Evolutionary conservation across 2,329 filamentous ascomycete species (phyloP), one percentile per base, ranked within the genome.

Genomic region (Colletotrichum sidae): DNA sequence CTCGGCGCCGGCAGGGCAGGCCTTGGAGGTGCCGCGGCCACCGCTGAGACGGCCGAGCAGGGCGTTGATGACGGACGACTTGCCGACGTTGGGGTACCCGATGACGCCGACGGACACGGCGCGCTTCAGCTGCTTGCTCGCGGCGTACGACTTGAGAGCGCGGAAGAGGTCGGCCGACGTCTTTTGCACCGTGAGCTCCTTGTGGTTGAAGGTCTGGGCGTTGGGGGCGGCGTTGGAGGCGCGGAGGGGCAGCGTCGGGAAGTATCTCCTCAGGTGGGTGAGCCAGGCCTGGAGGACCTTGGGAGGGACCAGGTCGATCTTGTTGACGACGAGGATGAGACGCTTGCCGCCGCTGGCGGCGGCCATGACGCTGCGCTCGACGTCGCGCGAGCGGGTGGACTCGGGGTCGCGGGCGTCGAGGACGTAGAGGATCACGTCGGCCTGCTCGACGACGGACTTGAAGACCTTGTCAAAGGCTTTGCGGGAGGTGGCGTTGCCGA

Each of bases 11-110:
- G 92, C 92, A 1, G 94, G 94, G 77, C 94, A 97, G 47, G 93
- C 92, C 67, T 75, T 79, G 41, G 85, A 84, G 70, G 86, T 81
- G 42, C 87, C 87, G 69, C 84, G 83, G 73, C 87, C 89, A 61
- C 89, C 86, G 69, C 90, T 88, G 71, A 97, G 83, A 42, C 93
- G 88, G 42, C 92, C 89, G 17, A 93, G 91, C 60, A 97, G 88
- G 13, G 94, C 92, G 78, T 97, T 97, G 85, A 97, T 97, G 73
- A 97, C 93, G 55, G 94, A 97, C 35, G 93, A 97, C 83, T 97
- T 97, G 76, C 94, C 94, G 65, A 97, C 94, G 76, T 97, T 97
- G 72, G 94, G 94, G 78, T 97, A 97, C 35, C 94, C 94, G 71
- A 97, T 96, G 68, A 97, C 92, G 69, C 94, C 94, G 67, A 97